Base-by-base conservation (phyloP, 768 basidiomycete species). In the Trametes coccinea region DNA sequence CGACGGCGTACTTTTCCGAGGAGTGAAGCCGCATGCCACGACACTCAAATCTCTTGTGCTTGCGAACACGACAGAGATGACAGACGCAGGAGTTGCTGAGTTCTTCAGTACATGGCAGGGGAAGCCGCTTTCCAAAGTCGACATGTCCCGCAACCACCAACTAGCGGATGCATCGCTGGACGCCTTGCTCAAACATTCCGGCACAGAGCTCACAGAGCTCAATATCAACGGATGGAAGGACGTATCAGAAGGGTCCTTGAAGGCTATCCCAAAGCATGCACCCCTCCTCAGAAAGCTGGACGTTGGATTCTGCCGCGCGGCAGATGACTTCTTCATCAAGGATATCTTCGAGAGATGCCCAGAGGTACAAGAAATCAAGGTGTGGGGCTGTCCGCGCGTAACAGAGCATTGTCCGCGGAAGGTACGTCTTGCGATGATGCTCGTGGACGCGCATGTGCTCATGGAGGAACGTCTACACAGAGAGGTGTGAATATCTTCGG, bases 281-380 rank as follows among this genome's bases (percentile, higher is more conserved):
- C 69, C 65, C 2, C 74, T 79, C 39, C 63, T 96, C 70, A 75
- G 71, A 66, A 80, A 76, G 69, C 63, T 98, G 43, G 91, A 98
- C 69, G 74, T 95, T 2, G 89, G 95, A 1, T 98, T 90, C 84
- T 94, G 94, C 67, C 77, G 95, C 50, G 81, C 83, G 22, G 80
- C 91, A 43, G 89, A 95, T 60, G 90, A 98, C 73, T 95, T 90
- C 69, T 79, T 89, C 3, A 75, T 98, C 63, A 88, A 91, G 73
- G 82, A 77, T 13, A 75, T 94, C 66, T 68, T 94, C 45, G 77
- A 82, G 11, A 74, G 69, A 0, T 80, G 82, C 55, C 53, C 69
- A 0, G 68, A 74, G 27, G 60, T 88, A 22, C 65, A 71, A 58
- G 76, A 78, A 39, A 68, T 88, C 65, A 82, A 76, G 58, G 79